Base-by-base conservation (phyloP, 441 rosid genomes). In the Gossypium gossypioides region DNA sequence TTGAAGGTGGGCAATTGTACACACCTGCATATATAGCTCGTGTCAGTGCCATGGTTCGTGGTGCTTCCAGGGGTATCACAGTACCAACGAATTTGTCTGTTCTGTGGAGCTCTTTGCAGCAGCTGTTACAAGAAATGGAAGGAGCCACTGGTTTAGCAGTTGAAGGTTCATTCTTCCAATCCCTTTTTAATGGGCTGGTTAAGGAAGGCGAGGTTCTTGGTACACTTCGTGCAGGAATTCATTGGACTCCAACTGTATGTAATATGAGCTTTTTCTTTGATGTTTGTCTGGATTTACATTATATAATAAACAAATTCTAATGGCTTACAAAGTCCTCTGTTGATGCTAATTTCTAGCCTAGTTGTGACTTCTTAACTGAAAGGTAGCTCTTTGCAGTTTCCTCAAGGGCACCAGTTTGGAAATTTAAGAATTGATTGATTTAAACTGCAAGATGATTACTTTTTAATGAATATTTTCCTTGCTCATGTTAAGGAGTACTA, bases 21-120 rank as follows among this genome's bases (percentile, higher is more conserved):
- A 94, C 97, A 8, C 99, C 97, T 2, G 97, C 91, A 44, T 90
- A 94, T 89, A 96, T 94, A 79, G 86, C 96, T 56, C 90, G 97
- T 73, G 94, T 94, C 73, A 83, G 88, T 61, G 96, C 96, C 71
- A 90, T 92, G 97, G 97, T 94, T 77, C 88, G 94, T 15, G 97
- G 99, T 74, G 97, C 97, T 74, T 86, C 97, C 1, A 84, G 97
- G 79, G 97, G 94, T 69, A 83, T 94, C 37, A 88, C 96, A 12
- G 89, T 94, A 75, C 99, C 99, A 54, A 85, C 88, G 44, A 92
- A 86, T 77, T 80, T 94, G 79, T 85, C 94, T 3, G 79, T 81
- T 0, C 68, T 94, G 68, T 94, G 97, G 97, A 80, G 87, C 71
- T 84, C 88, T 48, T 82, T 92, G 76, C 99, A 89, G 82, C 92